Conservation (phyloP, 2,329 filamentous ascomycete genomes). For the Myriangium duriaei region DNA sequence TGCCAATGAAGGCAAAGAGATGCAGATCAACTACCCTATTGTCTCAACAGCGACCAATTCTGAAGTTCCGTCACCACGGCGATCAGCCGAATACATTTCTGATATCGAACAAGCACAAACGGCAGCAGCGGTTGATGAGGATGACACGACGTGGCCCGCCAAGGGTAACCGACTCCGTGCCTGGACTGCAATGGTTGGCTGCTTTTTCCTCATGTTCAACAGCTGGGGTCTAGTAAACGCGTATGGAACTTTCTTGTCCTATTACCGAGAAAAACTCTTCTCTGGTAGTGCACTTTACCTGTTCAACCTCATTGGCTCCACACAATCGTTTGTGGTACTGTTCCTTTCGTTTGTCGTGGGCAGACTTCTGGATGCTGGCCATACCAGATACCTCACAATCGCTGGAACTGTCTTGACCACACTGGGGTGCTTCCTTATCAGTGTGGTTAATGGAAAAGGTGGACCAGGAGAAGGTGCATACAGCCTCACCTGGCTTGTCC, state of each 20-base stretch:
- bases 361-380: conserved; percentile 36
- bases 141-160: no score
- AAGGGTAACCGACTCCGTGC: no score
- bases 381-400: conserved; percentile 28
- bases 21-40: no score
- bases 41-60: no score
- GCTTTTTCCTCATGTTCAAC: conserved; percentile 41
- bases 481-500: conserved; percentile 33
- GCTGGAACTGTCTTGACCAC: conserved; percentile 31
- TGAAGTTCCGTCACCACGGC: no score
- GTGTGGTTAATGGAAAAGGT: conserved; percentile 28
- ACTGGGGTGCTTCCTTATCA: conserved; percentile 34
- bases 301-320: conserved; percentile 37
- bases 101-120: no score
- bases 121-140: no score
- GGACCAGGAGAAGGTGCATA: conserved; percentile 27
- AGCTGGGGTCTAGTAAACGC: conserved; percentile 38
- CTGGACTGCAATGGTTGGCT: conserved; percentile 32
- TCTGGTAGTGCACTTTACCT: conserved; percentile 27
- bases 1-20: no score
- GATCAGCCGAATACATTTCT: no score
- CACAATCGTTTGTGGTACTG: conserved; percentile 36
- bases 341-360: conserved; percentile 34
- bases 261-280: conserved; percentile 35
- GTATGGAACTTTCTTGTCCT: conserved; percentile 38